A percentile compares a stretch with the other conserved stretches of the same genome.
Evolutionary conservation across 2,329 filamentous ascomycete species (phyloP).

Genomic region (Dryadomyces quercus-mongolicae): DNA sequence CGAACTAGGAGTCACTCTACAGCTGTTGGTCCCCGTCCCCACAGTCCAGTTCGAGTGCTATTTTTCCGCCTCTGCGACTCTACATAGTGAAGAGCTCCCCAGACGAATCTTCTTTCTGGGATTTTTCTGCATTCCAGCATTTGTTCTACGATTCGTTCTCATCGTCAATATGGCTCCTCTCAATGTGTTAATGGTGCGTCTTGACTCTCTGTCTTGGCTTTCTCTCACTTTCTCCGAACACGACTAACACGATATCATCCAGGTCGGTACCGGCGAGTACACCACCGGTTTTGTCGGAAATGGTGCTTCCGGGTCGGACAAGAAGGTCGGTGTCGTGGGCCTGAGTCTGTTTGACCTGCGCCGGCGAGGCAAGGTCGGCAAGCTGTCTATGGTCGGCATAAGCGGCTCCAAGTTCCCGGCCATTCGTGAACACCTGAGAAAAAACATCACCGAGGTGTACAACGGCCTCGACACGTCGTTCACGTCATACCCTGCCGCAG

Average conservation of each 20-base stretch:
- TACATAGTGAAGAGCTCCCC: not conserved
- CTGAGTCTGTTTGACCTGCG: slow-evolving; percentile 82
- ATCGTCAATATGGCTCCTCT: slow-evolving; percentile 42
- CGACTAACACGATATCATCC: not conserved
- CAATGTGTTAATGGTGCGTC: slow-evolving; percentile 55
- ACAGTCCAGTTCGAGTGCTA: not conserved
- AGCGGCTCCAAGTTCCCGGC: slow-evolving; percentile 84
- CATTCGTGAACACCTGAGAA: slow-evolving; percentile 74
- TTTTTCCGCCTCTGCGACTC: not conserved
- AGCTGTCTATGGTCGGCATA: slow-evolving; percentile 80
- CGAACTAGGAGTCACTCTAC: not conserved
- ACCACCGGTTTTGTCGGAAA: slow-evolving; percentile 88
- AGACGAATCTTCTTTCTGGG: not conserved
- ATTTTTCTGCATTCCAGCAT: not conserved
- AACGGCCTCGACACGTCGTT: slow-evolving; percentile 83
- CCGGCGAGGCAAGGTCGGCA: slow-evolving; percentile 74
- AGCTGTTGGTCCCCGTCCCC: not conserved
- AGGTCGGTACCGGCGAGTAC: slow-evolving; percentile 91
- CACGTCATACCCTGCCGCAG: slow-evolving; percentile 67
- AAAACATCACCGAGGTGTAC: slow-evolving; percentile 81
- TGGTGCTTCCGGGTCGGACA: slow-evolving; percentile 76
- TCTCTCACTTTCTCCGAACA: slow-evolving; percentile 2
- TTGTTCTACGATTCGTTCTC: too few species aligned
- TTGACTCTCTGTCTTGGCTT: not conserved
- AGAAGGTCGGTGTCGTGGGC: slow-evolving; percentile 90